phyloP scores from a whole-genome alignment of 345 rosid species.

The Hibiscus tridactylites region DNA sequence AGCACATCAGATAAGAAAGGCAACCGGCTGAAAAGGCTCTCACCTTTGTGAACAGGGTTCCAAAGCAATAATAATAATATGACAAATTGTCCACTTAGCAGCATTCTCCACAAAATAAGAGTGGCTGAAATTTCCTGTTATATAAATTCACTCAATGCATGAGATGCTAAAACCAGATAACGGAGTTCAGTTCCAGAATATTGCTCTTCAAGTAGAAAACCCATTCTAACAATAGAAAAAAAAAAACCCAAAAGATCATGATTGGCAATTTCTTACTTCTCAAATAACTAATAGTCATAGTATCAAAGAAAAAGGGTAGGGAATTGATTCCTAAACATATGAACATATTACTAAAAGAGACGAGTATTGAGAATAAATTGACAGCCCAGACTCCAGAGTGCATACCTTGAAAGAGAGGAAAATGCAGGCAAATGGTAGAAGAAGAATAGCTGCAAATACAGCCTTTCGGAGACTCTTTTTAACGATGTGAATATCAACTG shows the following conservation, averaged over 20 bases:
- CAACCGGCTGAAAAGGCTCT: conserved; percentile 6
- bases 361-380: background rate
- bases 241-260: background rate
- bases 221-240: background rate
- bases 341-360: background rate
- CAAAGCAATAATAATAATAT: conserved; percentile 27
- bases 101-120: conserved; percentile 36
- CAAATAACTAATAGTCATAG: background rate
- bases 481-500: conserved; percentile 51
- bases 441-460: conserved; percentile 22
- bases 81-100: conserved; percentile 39
- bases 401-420: background rate
- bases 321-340: background rate
- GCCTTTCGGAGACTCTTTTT: conserved; percentile 30
- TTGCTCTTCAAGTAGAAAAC: background rate
- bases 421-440: conserved; percentile 18
- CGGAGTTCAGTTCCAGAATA: background rate
- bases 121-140: conserved; percentile 40
- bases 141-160: conserved; percentile 6
- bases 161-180: conserved; percentile 8
- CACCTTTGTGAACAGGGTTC: conserved; percentile 61
- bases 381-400: no score
- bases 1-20: background rate
- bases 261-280: background rate
- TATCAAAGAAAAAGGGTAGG: background rate